These are phyloP conservation scores for Takashimella koratensis DNA, from an alignment of 1,284 basidiomycete genomes.

Conservation along the genomic window DNA sequence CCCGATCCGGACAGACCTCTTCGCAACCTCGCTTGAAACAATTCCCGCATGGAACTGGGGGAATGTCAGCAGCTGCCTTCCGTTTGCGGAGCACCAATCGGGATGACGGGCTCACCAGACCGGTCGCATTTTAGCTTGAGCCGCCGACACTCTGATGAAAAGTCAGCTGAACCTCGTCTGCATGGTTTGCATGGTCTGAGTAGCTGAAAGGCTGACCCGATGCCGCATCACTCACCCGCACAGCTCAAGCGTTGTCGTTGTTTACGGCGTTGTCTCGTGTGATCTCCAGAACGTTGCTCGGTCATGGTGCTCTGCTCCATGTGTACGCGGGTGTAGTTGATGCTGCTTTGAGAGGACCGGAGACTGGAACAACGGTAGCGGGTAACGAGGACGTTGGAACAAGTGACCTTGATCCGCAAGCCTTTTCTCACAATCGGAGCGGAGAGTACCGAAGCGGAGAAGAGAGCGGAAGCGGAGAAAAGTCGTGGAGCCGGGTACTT, in stretches of 20 bases:
- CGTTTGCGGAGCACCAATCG: background rate
- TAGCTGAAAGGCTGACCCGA: slow-evolving; percentile 13
- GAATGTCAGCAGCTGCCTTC: background rate
- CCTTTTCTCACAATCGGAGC: background rate
- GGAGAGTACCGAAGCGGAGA: background rate
- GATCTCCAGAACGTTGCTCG: background rate
- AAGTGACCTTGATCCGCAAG: background rate
- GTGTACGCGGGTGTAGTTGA: no score
- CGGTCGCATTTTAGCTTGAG: slow-evolving; percentile 36
- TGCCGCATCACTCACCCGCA: slow-evolving; percentile 10
- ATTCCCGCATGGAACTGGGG: slow-evolving; percentile 30
- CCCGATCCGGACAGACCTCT: slow-evolving; percentile 33
- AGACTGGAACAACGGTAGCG: background rate
- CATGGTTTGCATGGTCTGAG: slow-evolving; percentile 22
- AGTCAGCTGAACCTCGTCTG: no score
- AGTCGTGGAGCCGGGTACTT: no score
- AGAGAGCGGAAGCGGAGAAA: background rate
- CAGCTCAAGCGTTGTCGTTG: slow-evolving; percentile 19
- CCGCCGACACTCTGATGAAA: slow-evolving; percentile 16
- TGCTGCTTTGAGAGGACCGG: no score
- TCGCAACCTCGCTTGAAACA: slow-evolving; percentile 34
- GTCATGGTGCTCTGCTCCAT: background rate
- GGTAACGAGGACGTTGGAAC: background rate
- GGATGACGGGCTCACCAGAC: slow-evolving; percentile 8
- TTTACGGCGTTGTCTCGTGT: slow-evolving; percentile 2